Conservation (phyloP, 2,329 filamentous ascomycete genomes). For the Clathrospora elynae region DNA sequence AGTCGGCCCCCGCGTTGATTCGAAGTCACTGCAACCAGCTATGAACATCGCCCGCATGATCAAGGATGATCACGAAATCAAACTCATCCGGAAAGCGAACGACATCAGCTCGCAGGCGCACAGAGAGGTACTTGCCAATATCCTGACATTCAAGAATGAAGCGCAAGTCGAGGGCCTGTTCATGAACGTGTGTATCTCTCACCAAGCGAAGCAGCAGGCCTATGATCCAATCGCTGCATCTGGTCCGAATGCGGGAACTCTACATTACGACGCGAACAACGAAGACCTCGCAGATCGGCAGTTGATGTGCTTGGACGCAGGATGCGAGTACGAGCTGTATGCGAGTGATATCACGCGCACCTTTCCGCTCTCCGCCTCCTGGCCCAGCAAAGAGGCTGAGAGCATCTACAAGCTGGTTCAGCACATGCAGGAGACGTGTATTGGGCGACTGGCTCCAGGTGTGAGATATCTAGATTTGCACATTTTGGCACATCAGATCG, state of each 20-base stretch:
- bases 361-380: conserved; percentile 75
- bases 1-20: conserved; percentile 25
- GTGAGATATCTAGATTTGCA: conserved; percentile 74
- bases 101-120: conserved; percentile 80
- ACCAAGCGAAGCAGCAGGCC: conserved; percentile 76
- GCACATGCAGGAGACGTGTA: conserved; percentile 78
- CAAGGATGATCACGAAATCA: conserved; percentile 84
- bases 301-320: conserved; percentile 83
- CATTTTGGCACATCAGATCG: conserved; percentile 72
- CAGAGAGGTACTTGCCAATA: conserved; percentile 67
- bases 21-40: conserved; percentile 63
- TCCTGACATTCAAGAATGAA: conserved; percentile 72
- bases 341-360: conserved; percentile 90
- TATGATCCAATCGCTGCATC: conserved; percentile 89
- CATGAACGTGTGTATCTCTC: conserved; percentile 70
- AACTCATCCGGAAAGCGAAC: conserved; percentile 79
- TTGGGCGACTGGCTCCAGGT: conserved; percentile 70
- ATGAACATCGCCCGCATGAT: conserved; percentile 80
- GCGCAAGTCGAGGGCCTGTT: conserved; percentile 83
- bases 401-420: conserved; percentile 79
- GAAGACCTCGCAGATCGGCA: conserved; percentile 70
- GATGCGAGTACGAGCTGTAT: conserved; percentile 83
- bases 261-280: conserved; percentile 87
- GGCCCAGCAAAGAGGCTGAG: conserved; percentile 68
- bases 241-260: conserved; percentile 78